Conservation (phyloP, 2,329 filamentous ascomycete genomes). For the Epichloe gansuensis region DNA sequence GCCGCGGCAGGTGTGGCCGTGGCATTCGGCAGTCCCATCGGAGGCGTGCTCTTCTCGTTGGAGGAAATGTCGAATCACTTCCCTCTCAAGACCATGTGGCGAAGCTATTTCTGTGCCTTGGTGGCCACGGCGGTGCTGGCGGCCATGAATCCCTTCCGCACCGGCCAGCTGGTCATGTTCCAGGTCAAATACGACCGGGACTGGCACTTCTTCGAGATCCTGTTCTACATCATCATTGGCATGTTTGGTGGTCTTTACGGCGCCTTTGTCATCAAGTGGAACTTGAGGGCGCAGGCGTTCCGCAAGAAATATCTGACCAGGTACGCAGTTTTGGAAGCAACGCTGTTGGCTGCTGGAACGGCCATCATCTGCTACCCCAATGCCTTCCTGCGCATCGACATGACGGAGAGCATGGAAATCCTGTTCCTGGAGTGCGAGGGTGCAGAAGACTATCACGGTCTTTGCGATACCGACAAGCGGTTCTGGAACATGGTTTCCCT, state of each 20-base stretch:
- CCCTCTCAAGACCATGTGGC: conserved; percentile 93
- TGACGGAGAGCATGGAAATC: conserved; percentile 99
- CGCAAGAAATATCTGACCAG: conserved; percentile 81
- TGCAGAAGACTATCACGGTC: conserved; percentile 73
- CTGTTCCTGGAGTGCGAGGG: conserved; percentile 89
- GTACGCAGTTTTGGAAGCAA: conserved; percentile 79
- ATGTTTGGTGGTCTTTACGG: conserved; percentile 92
- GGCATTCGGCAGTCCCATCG: conserved; percentile 94
- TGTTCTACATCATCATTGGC: conserved; percentile 87
- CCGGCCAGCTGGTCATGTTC: conserved; percentile 98
- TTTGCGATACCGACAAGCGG: conserved; percentile 71
- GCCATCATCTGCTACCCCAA: conserved; percentile 96
- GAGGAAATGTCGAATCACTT: conserved; percentile 98
- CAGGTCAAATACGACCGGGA: conserved; percentile 89
- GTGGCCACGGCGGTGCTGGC: conserved; percentile 88
- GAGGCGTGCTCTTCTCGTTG: conserved; percentile 88
- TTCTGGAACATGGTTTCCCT: conserved; percentile 71
- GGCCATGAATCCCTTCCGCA: conserved; percentile 95
- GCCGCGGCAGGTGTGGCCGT: conserved; percentile 93
- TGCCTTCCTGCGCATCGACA: conserved; percentile 88
- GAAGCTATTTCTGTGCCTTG: conserved; percentile 94
- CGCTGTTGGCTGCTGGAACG: conserved; percentile 68
- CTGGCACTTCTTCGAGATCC: conserved; percentile 94
- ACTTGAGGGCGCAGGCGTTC: conserved; percentile 80
- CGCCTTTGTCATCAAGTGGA: conserved; percentile 97